phyloP scores from a whole-genome alignment of 106 monocot species.

The Allium sativum region DNA sequence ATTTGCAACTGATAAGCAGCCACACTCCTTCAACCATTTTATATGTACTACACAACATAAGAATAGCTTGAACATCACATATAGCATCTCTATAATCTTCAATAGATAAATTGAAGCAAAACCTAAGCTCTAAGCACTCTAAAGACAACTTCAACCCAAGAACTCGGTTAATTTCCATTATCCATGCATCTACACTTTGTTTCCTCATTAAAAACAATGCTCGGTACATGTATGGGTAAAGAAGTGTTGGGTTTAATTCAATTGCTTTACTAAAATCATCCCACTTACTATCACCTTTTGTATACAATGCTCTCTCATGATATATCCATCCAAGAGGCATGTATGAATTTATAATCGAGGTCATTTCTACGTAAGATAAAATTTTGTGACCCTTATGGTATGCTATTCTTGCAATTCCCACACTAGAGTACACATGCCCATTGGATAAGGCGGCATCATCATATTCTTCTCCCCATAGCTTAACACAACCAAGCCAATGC shows the following conservation, averaged over 20 bases:
- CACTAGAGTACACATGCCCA: constrained; percentile 76
- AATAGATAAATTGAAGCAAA: too few relatives aligned
- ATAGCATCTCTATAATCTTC: constrained; percentile 70
- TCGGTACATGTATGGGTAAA: too few relatives aligned
- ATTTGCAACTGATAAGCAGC: constrained; percentile 57
- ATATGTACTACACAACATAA: constrained; percentile 65
- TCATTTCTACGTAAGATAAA: too few relatives aligned
- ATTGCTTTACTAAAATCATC: constrained; percentile 68
- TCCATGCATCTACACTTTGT: too few relatives aligned
- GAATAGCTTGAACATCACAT: constrained; percentile 81
- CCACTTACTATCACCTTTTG: constrained; percentile 47
- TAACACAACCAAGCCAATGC: constrained; percentile 82
- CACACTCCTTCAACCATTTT: constrained; percentile 81
- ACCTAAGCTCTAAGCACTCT: constrained; percentile 79
- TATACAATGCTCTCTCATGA: constrained; percentile 68
- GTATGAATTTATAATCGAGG: too few relatives aligned
- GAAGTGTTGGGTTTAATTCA: too few relatives aligned
- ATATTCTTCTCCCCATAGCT: constrained; percentile 70
- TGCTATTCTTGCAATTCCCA: too few relatives aligned
- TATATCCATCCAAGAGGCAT: too few relatives aligned
- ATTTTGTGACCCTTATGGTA: too few relatives aligned
- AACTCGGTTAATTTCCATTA: constrained; percentile 71
- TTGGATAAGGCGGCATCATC: constrained; percentile 34
- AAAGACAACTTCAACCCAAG: constrained; percentile 73
- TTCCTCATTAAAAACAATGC: constrained; percentile 64